These are phyloP conservation scores for Fusarium papillatum DNA, from an alignment of 2,329 filamentous ascomycete genomes.

Conservation along the genomic window DNA sequence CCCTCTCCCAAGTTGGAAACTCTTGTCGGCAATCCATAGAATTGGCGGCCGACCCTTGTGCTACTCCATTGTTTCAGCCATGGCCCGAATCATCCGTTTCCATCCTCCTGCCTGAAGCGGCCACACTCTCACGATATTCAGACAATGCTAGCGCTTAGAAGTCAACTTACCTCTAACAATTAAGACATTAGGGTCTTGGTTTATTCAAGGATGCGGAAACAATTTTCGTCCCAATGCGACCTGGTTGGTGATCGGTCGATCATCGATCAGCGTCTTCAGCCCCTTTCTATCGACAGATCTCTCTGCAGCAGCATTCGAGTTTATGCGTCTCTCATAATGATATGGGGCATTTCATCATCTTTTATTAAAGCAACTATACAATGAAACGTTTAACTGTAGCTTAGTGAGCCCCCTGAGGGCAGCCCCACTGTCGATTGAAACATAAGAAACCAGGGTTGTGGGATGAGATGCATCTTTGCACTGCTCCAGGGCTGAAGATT, in stretches of 20 bases:
- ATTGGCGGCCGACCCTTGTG: slow-evolving; percentile 11
- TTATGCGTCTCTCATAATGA: not conserved
- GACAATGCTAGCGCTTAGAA: slow-evolving; percentile 2
- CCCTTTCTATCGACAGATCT: not conserved
- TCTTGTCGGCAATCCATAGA: not conserved
- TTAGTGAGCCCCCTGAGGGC: not conserved
- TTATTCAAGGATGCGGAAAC: not conserved
- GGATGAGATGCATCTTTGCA: not conserved
- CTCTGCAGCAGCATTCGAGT: not conserved
- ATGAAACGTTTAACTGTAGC: not conserved
- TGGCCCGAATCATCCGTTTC: not conserved
- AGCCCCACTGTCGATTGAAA: slow-evolving; percentile 7
- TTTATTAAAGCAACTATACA: not conserved
- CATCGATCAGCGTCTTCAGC: not conserved
- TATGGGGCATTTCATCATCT: not conserved
- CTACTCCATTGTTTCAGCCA: slow-evolving; percentile 6
- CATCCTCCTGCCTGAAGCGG: slow-evolving; percentile 5
- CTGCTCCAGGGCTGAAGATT: not conserved
- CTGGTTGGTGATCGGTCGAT: not conserved
- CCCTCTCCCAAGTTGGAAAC: not conserved
- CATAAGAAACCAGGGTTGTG: not conserved
- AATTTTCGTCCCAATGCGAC: not conserved
- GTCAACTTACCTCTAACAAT: slow-evolving; percentile 10
- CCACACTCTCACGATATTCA: not conserved
- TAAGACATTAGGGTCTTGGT: not conserved